A percentile compares a stretch with the other conserved stretches of the same genome.
These are phyloP conservation scores for Coelastrella sp. DNA, from an alignment of 139 green algal genomes.

Conservation along the genomic window DNA sequence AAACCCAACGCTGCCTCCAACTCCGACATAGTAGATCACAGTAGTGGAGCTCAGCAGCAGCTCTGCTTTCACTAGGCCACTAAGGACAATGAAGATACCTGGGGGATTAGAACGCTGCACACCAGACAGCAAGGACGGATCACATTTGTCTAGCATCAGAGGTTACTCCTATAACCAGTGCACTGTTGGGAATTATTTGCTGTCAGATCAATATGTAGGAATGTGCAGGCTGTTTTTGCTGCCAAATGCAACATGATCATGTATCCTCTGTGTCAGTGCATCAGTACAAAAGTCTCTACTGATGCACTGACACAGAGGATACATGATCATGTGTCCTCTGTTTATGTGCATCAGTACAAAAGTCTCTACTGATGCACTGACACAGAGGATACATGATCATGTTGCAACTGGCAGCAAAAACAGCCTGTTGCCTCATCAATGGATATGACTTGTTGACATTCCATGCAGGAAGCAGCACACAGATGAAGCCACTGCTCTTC, in stretches of 20 bases:
- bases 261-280: too few species aligned
- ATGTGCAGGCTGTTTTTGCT: background rate
- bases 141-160: background rate
- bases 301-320: too few species aligned
- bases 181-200: background rate
- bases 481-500: too few species aligned
- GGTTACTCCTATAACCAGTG: background rate
- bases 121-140: background rate
- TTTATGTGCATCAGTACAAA: too few species aligned
- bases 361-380: too few species aligned
- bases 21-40: slow-evolving; percentile 60
- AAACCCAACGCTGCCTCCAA: slow-evolving; percentile 65
- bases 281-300: too few species aligned
- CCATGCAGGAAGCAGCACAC: too few species aligned
- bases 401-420: background rate
- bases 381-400: too few species aligned
- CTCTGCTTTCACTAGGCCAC: slow-evolving; percentile 30
- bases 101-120: background rate
- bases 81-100: slow-evolving; percentile 46
- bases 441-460: too few species aligned
- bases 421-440: background rate
- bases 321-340: too few species aligned
- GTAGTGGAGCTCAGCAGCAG: background rate
- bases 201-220: too few species aligned
- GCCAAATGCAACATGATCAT: background rate